Conservation (phyloP, 73 alveolate genomes). For the Halteria grandinella region DNA sequence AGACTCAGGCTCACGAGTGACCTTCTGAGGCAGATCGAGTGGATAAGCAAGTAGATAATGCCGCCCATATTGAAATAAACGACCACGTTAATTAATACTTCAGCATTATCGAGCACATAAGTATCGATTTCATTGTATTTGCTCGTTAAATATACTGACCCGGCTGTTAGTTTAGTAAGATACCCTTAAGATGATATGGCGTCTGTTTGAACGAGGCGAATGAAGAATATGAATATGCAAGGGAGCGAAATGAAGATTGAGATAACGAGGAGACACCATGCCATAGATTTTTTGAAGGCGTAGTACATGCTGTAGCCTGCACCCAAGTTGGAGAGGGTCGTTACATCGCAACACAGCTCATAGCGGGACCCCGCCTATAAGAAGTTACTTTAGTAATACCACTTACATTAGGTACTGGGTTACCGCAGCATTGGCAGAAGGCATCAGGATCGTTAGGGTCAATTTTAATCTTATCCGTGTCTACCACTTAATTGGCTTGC, state of each 20-base stretch:
- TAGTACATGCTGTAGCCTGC: conserved; percentile 38
- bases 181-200: no score
- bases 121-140: no score
- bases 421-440: not conserved
- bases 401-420: not conserved
- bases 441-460: no score
- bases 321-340: conserved; percentile 6
- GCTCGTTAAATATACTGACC: no score
- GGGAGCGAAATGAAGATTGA: not conserved
- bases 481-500: conserved; percentile 26
- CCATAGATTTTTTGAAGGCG: conserved; percentile 1
- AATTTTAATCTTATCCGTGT: not conserved
- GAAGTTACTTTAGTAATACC: no score
- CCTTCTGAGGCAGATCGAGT: conserved; percentile 29
- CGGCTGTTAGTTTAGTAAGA: no score
- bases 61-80: no score
- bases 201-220: no score
- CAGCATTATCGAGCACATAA: no score
- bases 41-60: not conserved
- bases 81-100: no score
- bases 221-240: no score
- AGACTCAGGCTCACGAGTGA: not conserved
- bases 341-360: conserved; percentile 8
- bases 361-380: conserved; percentile 15
- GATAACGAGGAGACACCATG: not conserved